Percentiles rank a stretch among this genome's conserved stretches.
These are phyloP conservation scores for Nevesoporus exiguus DNA, from an alignment of 768 basidiomycete genomes.

Conservation along the genomic window DNA sequence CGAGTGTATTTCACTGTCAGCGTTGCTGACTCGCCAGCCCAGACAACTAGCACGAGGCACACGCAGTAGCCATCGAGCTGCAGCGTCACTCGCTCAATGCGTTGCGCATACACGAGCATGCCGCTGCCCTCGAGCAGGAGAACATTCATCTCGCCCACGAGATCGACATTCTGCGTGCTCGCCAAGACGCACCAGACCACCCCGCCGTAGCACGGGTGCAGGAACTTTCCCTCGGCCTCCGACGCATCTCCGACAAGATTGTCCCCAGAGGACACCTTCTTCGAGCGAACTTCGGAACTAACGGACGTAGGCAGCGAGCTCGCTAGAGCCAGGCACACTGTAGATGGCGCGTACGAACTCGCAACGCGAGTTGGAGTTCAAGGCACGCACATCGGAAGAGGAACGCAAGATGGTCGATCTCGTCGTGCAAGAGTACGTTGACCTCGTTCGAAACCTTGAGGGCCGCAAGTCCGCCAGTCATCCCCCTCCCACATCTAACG, in stretches of 20 bases:
- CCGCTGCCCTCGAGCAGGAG: conserved; percentile 48
- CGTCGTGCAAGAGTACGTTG: conserved; percentile 71
- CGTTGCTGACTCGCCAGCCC: neutral
- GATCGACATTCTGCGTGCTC: conserved; percentile 48
- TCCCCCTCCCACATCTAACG: conserved; percentile 2
- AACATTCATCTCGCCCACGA: conserved; percentile 57
- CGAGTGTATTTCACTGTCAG: conserved; percentile 9
- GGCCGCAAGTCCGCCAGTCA: conserved; percentile 34
- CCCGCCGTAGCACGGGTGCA: conserved; percentile 39
- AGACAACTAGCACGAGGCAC: conserved; percentile 59
- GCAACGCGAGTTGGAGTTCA: conserved; percentile 48
- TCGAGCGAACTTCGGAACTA: conserved; percentile 47
- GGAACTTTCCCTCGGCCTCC: conserved; percentile 65
- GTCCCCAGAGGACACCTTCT: conserved; percentile 50
- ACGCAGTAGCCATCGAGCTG: conserved; percentile 60
- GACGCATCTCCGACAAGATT: conserved; percentile 67
- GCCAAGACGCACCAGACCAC: conserved; percentile 44
- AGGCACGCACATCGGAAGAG: conserved; percentile 49
- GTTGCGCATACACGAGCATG: conserved; percentile 25
- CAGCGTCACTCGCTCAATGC: conserved; percentile 59
- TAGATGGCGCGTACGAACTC: conserved; percentile 53
- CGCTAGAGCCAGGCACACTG: conserved; percentile 37
- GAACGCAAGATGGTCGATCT: conserved; percentile 58
- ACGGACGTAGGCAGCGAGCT: conserved; percentile 42
- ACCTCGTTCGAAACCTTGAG: conserved; percentile 65